Evolutionary conservation across 2,329 filamentous ascomycete genomes (phyloP).

Genomic region (Aspergillus sp.): DNA sequence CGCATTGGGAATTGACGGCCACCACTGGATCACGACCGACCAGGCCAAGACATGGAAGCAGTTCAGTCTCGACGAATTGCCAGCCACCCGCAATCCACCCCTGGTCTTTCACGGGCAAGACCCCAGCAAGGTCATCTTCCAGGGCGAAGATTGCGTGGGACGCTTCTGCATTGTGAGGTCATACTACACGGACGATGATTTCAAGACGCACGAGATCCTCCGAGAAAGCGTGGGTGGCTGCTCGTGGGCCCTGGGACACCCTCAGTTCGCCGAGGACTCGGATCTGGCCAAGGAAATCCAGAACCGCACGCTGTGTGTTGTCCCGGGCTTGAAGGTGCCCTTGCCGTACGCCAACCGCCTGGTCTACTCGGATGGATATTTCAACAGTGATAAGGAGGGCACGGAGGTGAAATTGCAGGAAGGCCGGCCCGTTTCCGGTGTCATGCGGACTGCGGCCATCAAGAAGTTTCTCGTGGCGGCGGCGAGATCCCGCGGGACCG

Average conservation of each 20-base stretch:
- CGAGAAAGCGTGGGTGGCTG: slow-evolving; percentile 71
- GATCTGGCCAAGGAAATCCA: slow-evolving; percentile 65
- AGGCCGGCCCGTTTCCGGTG: slow-evolving; percentile 71
- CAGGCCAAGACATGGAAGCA: slow-evolving; percentile 76
- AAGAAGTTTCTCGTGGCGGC: slow-evolving; percentile 87
- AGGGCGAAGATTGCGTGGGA: slow-evolving; percentile 67
- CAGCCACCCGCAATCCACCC: slow-evolving; percentile 7
- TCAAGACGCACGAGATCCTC: slow-evolving; percentile 66
- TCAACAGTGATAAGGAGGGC: slow-evolving; percentile 54
- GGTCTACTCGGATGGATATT: slow-evolving; percentile 80
- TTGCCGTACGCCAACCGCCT: slow-evolving; percentile 74
- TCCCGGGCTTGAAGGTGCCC: slow-evolving; percentile 68
- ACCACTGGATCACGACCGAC: slow-evolving; percentile 82
- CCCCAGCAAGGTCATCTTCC: slow-evolving; percentile 81
- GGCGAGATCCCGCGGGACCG: slow-evolving; percentile 72
- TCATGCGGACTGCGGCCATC: slow-evolving; percentile 77
- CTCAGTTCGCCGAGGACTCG: slow-evolving; percentile 57
- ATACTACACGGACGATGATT: slow-evolving; percentile 82
- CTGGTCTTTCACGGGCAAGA: slow-evolving; percentile 74
- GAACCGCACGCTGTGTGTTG: slow-evolving; percentile 76
- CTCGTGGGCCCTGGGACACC: slow-evolving; percentile 79
- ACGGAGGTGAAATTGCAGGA: slow-evolving; percentile 75
- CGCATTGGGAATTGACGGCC: slow-evolving; percentile 65
- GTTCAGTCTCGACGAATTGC: slow-evolving; percentile 61
- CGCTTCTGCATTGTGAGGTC: slow-evolving; percentile 62